These are phyloP conservation scores for Pichia sp. DNA, from an alignment of 1,139 yeast genomes.

Conservation along the genomic window DNA sequence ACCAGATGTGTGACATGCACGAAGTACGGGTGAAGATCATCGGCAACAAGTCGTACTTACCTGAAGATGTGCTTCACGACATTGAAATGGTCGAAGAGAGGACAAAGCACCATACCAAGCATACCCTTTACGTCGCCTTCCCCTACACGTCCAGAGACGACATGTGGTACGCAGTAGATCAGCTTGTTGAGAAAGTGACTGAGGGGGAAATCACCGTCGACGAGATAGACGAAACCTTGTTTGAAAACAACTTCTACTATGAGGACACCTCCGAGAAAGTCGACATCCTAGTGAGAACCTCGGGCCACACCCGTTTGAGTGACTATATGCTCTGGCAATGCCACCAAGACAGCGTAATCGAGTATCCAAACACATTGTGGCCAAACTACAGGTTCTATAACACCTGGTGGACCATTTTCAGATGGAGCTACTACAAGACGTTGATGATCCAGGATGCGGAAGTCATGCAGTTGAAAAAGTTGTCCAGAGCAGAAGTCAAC, in stretches of 20 bases:
- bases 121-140: conserved; percentile 48
- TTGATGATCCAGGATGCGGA: conserved; percentile 37
- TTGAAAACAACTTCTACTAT: conserved; percentile 44
- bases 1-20: conserved; percentile 25
- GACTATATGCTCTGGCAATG: conserved; percentile 61
- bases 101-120: conserved; percentile 33
- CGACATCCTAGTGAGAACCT: conserved; percentile 51
- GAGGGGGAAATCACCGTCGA: conserved; percentile 24
- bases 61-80: conserved; percentile 42
- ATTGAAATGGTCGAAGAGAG: conserved; percentile 41
- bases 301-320: conserved; percentile 53
- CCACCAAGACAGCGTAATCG: conserved; percentile 44
- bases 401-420: conserved; percentile 33
- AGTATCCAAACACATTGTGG: conserved; percentile 49
- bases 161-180: conserved; percentile 42
- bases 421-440: conserved; percentile 45
- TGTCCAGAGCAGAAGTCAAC: conserved; percentile 22
- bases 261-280: conserved; percentile 43
- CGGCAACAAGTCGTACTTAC: conserved; percentile 47
- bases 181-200: conserved; percentile 31
- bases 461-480: conserved; percentile 27
- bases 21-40: conserved; percentile 41
- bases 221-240: conserved; percentile 34
- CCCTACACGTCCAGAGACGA: conserved; percentile 59
- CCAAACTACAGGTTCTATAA: conserved; percentile 44